These are phyloP conservation scores for Globisporangium lucens DNA, from an alignment of 352 stramenopile genomes.

Conservation along the genomic window DNA sequence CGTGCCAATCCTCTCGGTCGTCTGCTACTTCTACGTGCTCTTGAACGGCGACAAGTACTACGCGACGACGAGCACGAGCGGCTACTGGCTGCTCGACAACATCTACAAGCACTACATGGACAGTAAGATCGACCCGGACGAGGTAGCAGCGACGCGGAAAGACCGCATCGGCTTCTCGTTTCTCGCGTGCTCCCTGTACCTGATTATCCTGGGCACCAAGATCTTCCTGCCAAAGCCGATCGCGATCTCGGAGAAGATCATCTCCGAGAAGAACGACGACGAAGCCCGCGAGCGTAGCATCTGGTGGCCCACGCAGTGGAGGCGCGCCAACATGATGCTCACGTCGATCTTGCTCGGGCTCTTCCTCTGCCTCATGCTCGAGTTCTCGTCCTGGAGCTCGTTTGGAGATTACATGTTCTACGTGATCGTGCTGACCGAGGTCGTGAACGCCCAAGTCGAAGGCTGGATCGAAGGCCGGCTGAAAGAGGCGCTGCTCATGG, in stretches of 20 bases:
- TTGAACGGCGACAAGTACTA: conserved; percentile 60
- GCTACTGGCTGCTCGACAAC: conserved; percentile 81
- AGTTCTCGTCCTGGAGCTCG: conserved; percentile 95
- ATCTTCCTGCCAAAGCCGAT: conserved; percentile 93
- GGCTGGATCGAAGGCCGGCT: conserved; percentile 89
- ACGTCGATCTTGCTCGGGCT: conserved; percentile 90
- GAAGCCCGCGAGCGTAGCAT: conserved; percentile 65
- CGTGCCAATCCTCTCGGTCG: conserved; percentile 77
- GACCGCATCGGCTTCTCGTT: conserved; percentile 94
- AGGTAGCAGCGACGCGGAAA: conserved; percentile 54
- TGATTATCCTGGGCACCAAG: conserved; percentile 71
- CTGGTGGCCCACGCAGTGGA: conserved; percentile 94
- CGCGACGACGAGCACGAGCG: conserved; percentile 24
- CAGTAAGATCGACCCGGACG: conserved; percentile 74
- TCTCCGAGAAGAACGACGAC: conserved; percentile 78
- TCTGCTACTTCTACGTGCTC: conserved; percentile 64
- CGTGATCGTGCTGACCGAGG: conserved; percentile 92
- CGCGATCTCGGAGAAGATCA: conserved; percentile 87
- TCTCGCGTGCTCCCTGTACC: conserved; percentile 87
- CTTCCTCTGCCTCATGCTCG: conserved; percentile 93
- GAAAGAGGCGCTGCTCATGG: conserved; percentile 89
- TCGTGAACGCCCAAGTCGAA: conserved; percentile 88
- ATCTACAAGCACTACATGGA: conserved; percentile 87
- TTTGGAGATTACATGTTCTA: conserved; percentile 97
- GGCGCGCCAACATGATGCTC: conserved; percentile 94